Conservation (phyloP, 2,329 filamentous ascomycete species). For the Fusarium duplospermum region DNA sequence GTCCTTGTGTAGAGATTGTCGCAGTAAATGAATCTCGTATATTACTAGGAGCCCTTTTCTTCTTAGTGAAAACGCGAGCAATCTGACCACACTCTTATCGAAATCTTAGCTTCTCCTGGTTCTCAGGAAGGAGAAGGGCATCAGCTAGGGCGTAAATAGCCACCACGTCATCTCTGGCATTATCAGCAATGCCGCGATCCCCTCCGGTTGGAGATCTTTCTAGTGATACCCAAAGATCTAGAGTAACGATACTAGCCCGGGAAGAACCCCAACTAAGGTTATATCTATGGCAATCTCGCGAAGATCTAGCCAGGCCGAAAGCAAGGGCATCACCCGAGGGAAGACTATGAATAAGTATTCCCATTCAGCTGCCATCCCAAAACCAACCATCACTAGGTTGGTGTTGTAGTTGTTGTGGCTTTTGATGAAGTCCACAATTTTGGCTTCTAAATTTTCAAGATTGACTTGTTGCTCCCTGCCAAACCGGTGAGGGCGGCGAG, state of each 20-base stretch:
- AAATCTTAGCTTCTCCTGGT: slow-evolving; percentile 11
- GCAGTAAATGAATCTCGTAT: slow-evolving; percentile 1
- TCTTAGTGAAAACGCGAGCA: background rate
- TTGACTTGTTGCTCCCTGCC: slow-evolving; percentile 6
- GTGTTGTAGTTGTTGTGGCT: background rate
- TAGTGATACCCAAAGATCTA: slow-evolving; percentile 5
- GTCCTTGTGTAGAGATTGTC: background rate
- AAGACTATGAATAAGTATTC: slow-evolving; percentile 9
- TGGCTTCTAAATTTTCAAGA: background rate
- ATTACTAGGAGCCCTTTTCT: background rate
- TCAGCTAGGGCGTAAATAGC: slow-evolving; percentile 11
- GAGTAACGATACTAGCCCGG: background rate
- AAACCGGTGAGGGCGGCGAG: slow-evolving; percentile 21
- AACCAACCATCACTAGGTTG: slow-evolving; percentile 4
- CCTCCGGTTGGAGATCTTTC: slow-evolving; percentile 9
- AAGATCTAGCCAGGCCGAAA: slow-evolving; percentile 29
- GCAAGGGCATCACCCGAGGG: slow-evolving; percentile 6
- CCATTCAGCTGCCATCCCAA: slow-evolving; percentile 29
- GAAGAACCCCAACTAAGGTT: background rate
- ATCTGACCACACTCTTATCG: slow-evolving; percentile 13
- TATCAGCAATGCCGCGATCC: slow-evolving; percentile 8
- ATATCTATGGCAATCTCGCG: slow-evolving; percentile 24
- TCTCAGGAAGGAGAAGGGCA: slow-evolving; percentile 3
- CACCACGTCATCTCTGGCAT: slow-evolving; percentile 22
- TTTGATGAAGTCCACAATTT: slow-evolving; percentile 13